Evolutionary conservation across 2,329 filamentous ascomycete genomes (phyloP).

Genomic region (Sporothrix humicola): DNA sequence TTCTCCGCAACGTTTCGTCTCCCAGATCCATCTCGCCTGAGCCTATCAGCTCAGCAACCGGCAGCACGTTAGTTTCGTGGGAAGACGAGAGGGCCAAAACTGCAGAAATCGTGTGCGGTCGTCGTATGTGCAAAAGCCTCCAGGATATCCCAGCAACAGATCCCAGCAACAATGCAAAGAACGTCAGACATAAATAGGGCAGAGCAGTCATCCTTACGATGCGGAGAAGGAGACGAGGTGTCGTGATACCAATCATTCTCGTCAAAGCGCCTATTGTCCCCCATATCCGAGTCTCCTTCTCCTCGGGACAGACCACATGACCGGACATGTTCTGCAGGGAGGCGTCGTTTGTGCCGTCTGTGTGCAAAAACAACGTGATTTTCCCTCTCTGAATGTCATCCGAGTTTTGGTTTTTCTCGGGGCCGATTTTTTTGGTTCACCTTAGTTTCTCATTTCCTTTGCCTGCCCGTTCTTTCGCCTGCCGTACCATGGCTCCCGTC

Average conservation of each 20-base stretch:
- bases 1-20: slow-evolving; percentile 24
- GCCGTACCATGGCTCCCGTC: background rate
- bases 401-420: background rate
- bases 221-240: background rate
- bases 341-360: background rate
- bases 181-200: background rate
- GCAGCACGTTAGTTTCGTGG: slow-evolving; percentile 21
- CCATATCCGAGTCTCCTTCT: background rate
- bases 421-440: background rate
- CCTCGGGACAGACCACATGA: slow-evolving; percentile 18
- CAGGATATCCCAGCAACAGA: too few species aligned
- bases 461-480: background rate
- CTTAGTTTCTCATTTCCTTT: background rate
- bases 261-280: background rate
- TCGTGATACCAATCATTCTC: background rate
- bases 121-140: too few species aligned
- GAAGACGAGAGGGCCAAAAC: too few species aligned
- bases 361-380: background rate
- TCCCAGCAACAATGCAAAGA: background rate
- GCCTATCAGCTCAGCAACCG: slow-evolving; percentile 28
- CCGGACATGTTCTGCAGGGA: background rate
- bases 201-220: too few species aligned
- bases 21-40: background rate
- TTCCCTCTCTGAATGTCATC: too few species aligned
- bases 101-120: too few species aligned